Percentiles rank a stretch among this genome's conserved stretches.
These are phyloP conservation scores for Globisporangium iwayamae DNA, from an alignment of 352 stramenopile genomes.

Conservation along the genomic window DNA sequence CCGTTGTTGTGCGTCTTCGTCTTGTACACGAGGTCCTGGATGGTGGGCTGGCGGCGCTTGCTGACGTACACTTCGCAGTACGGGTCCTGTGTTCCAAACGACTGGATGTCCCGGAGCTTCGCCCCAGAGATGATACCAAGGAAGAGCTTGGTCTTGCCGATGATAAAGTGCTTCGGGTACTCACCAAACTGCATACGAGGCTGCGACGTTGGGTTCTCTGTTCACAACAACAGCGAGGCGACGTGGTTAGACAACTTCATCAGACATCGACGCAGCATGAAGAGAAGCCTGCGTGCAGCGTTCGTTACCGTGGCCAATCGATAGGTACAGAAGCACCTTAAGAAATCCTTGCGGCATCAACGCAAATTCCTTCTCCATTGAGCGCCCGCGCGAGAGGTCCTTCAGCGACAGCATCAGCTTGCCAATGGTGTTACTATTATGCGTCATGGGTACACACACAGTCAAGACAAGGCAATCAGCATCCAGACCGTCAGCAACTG, in stretches of 20 bases:
- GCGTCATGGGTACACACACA: not conserved
- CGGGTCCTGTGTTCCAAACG: constrained; percentile 74
- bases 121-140: constrained; percentile 61
- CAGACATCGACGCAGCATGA: not conserved
- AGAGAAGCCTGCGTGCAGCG: not conserved
- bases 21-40: constrained; percentile 61
- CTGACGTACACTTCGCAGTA: constrained; percentile 71
- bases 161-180: constrained; percentile 75
- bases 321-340: constrained; percentile 67
- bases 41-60: constrained; percentile 32
- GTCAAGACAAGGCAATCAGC: not conserved
- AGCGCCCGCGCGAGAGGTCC: constrained; percentile 65
- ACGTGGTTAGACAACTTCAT: not conserved
- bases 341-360: constrained; percentile 66
- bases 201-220: constrained; percentile 72
- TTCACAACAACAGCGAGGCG: not conserved
- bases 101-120: constrained; percentile 74
- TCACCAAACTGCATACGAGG: constrained; percentile 60
- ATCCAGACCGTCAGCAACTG: not conserved
- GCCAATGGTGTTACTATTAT: constrained; percentile 57
- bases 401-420: constrained; percentile 65
- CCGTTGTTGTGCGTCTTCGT: constrained; percentile 78
- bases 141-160: constrained; percentile 68
- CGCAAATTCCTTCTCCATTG: constrained; percentile 80
- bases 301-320: constrained; percentile 50